Evolutionary conservation across 2,329 filamentous ascomycete species (phyloP).

Genomic region (Periglandula ipomoeae): DNA sequence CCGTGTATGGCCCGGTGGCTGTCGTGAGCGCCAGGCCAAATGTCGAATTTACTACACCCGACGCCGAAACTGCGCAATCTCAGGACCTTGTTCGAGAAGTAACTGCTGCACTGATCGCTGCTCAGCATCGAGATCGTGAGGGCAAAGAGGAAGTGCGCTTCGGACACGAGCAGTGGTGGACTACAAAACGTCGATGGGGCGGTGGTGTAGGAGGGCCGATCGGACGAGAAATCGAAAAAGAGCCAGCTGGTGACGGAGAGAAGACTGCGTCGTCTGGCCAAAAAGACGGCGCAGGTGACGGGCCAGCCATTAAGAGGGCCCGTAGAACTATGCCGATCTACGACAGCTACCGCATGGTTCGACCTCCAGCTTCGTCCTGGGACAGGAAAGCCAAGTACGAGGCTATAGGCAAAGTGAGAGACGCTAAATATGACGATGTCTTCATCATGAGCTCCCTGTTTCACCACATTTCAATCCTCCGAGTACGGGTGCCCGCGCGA

Average conservation of each 20-base stretch:
- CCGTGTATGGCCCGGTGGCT: constrained; percentile 53
- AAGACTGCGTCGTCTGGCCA: constrained; percentile 28
- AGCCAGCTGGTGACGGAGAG: constrained; percentile 34
- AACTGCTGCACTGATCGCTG: constrained; percentile 50
- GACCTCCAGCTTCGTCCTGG: constrained; percentile 49
- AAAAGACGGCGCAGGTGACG: constrained; percentile 15
- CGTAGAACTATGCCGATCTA: constrained; percentile 50
- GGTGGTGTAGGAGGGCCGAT: constrained; percentile 54
- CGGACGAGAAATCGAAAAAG: constrained; percentile 48
- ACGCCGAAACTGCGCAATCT: constrained; percentile 45
- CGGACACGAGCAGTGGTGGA: constrained; percentile 54
- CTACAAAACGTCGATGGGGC: constrained; percentile 51
- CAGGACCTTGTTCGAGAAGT: constrained; percentile 55
- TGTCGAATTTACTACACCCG: constrained; percentile 36
- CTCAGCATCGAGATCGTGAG: constrained; percentile 53
- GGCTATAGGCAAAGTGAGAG: constrained; percentile 42
- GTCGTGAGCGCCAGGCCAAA: constrained; percentile 49
- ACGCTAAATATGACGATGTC: constrained; percentile 47
- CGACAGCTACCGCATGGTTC: constrained; percentile 54
- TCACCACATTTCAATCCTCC: constrained; percentile 50
- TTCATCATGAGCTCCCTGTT: constrained; percentile 53
- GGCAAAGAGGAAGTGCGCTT: constrained; percentile 46
- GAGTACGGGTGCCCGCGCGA: constrained; percentile 47
- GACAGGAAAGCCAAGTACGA: constrained; percentile 50
- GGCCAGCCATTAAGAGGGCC: constrained; percentile 33